These are phyloP conservation scores for Trametopsis cervina DNA, from an alignment of 768 basidiomycete genomes.

Conservation along the genomic window DNA sequence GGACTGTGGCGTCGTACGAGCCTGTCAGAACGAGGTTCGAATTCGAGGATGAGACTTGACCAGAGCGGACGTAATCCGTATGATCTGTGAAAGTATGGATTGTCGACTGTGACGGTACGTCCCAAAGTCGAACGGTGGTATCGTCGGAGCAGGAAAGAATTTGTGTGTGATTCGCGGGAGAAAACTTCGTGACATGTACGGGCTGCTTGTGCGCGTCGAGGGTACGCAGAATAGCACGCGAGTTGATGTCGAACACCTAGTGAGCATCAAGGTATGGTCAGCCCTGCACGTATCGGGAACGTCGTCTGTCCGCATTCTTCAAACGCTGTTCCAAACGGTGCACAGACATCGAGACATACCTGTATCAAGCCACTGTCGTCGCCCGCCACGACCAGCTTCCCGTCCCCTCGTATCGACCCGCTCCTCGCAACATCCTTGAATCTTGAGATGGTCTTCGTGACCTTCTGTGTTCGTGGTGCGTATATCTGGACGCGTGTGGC, in stretches of 20 bases:
- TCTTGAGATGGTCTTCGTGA: slow-evolving; percentile 91
- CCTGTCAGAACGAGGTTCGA: slow-evolving; percentile 86
- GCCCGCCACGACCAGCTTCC: slow-evolving; percentile 91
- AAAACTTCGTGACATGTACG: slow-evolving; percentile 93
- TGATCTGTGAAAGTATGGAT: slow-evolving; percentile 78
- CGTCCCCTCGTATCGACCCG: slow-evolving; percentile 85
- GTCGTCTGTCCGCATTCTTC: slow-evolving; percentile 7
- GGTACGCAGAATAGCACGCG: slow-evolving; percentile 87
- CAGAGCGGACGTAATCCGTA: slow-evolving; percentile 94
- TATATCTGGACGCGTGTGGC: slow-evolving; percentile 93
- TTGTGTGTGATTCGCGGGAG: slow-evolving; percentile 70
- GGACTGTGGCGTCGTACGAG: slow-evolving; percentile 89
- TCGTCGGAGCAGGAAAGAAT: slow-evolving; percentile 95
- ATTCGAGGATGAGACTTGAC: slow-evolving; percentile 76
- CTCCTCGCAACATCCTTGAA: slow-evolving; percentile 95
- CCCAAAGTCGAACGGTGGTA: slow-evolving; percentile 90
- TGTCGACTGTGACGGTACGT: slow-evolving; percentile 82
- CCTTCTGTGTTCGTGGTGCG: slow-evolving; percentile 92
- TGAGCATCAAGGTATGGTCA: not conserved
- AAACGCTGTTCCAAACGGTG: not conserved
- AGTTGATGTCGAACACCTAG: slow-evolving; percentile 86
- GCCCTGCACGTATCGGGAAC: not conserved
- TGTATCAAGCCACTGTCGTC: slow-evolving; percentile 91
- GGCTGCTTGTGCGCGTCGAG: slow-evolving; percentile 94
- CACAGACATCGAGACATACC: slow-evolving; percentile 26